Base-by-base conservation (phyloP, 345 rosid genomes). In the Acer yangbiense region DNA sequence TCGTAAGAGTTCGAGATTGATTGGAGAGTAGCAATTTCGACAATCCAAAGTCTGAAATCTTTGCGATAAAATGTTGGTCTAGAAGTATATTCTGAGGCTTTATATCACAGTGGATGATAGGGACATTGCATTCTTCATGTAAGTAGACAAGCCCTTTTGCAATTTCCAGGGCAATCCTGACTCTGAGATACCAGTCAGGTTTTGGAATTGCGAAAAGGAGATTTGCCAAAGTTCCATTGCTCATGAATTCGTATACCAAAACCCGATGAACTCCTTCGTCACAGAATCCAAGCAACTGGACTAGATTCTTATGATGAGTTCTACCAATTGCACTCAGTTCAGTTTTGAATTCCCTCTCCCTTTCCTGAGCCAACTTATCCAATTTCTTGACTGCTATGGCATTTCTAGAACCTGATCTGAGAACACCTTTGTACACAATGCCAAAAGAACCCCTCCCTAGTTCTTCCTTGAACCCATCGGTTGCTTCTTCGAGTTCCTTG, bases 371-470 rank as follows among this genome's bases (percentile, higher is more conserved):
- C 21, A 79, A 55, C 72, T 54, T 55, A 23, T 69, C 76, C 72
- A 81, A 43, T 41, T 77, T 81, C 76, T 81, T 77, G 32, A 69
- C 76, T 6, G 81, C 84, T 35, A 69, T 35, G 9, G 12, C 78
- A 69, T 18, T 54, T 57, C 64, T 48, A 32, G 76, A 68, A 62
- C 43, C 60, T 9, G n/a, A 62, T 25, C 20, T 65, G 35, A 81
- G 63, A 64, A 43, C 16, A 3, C 83, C 87, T 81, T 73, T 84
- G 66, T 79, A 84, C 25, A 84, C 87, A 39, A 76, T 54, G 20
- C 83, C 87, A 52, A 77, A 79, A 70, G 87, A 81, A 27, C 87
- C 87, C 65, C 80, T 81, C 11, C 86, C 86, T 0, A 84, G 6
- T 70, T 81, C 77, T 66, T 84, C 83, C 71, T 21, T 71, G 69